These are phyloP conservation scores for Lipomyces chichibuensis DNA, from an alignment of 805 yeast genomes.

Conservation along the genomic window DNA sequence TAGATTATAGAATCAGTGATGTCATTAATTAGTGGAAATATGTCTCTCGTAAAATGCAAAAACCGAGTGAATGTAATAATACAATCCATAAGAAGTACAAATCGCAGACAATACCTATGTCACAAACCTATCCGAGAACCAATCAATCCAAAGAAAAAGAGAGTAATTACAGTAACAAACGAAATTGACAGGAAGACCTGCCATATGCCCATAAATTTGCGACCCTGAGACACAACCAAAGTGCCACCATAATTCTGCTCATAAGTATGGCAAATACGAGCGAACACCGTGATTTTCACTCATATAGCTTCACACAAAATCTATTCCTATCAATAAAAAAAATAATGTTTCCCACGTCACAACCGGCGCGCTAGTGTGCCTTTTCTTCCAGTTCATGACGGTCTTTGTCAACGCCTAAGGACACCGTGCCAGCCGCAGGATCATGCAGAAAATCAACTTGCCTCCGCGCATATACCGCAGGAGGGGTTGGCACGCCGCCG, in stretches of 20 bases:
- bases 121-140: not conserved
- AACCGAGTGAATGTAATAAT: not conserved
- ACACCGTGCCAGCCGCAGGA: conserved; percentile 5
- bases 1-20: not conserved
- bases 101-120: not conserved
- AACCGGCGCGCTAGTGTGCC: not conserved
- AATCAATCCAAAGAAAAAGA: not conserved
- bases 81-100: conserved; percentile 1
- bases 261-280: not conserved
- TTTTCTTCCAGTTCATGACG: conserved; percentile 11
- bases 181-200: not conserved
- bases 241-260: not conserved
- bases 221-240: not conserved
- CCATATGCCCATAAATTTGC: not conserved
- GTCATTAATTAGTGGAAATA: not conserved
- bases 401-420: conserved; percentile 15
- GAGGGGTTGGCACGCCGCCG: conserved; percentile 49
- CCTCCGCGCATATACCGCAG: conserved; percentile 42
- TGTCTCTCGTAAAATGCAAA: not conserved
- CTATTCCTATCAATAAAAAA: not conserved
- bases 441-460: conserved; percentile 27
- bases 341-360: not conserved
- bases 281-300: not conserved
- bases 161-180: not conserved
- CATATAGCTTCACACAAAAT: not conserved